Base-by-base conservation (phyloP, 352 stramenopile species). In the Phytophthora ohioensis region DNA sequence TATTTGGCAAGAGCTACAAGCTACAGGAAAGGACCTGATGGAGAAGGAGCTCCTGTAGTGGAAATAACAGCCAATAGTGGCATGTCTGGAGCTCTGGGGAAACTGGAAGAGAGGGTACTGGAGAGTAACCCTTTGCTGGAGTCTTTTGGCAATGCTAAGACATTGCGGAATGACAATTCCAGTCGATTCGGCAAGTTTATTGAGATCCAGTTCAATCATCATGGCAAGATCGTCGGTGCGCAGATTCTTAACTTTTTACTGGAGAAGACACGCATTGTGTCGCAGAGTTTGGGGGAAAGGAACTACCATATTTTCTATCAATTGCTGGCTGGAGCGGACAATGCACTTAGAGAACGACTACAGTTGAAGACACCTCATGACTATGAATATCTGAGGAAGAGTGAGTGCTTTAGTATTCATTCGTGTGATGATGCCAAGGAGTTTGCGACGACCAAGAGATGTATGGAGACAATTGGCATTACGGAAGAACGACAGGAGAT, bases 261-360 rank as follows among this genome's bases (percentile, higher is more conserved):
- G 15, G 92, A 97, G 73, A 98, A 97, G 76, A 97, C 90, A 56
- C 85, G 92, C 38, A 96, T 98, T 54, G 85, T 96, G 27, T 95
- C 87, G 43, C 91, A 96, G 59, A 96, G 85, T 73, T 46, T 93
- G 1, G 95, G 95, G 0, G 96, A 99, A 64, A 83, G 96, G 27
- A 99, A 98, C 76, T 99, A 98, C 80, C 96, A 99, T 73, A 96
- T 99, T 47, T 99, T 99, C 79, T 99, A 99, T 71, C 96, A 99
- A 78, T 73, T 97, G 27, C 56, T 97, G 31, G 87, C 90, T 1
- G 90, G 90, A 30, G 89, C 89, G 10, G 88, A 96, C 57, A 79
- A 85, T n/a, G 73, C 78, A 4, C 57, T 94, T 43, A 68, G 87
- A 30, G 80, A 87, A 48, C 77, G 87, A 41, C 66, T 97, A 42